These are phyloP conservation scores for Yamadazyma blattariae DNA, from an alignment of 1,139 yeast species.

Conservation along the genomic window DNA sequence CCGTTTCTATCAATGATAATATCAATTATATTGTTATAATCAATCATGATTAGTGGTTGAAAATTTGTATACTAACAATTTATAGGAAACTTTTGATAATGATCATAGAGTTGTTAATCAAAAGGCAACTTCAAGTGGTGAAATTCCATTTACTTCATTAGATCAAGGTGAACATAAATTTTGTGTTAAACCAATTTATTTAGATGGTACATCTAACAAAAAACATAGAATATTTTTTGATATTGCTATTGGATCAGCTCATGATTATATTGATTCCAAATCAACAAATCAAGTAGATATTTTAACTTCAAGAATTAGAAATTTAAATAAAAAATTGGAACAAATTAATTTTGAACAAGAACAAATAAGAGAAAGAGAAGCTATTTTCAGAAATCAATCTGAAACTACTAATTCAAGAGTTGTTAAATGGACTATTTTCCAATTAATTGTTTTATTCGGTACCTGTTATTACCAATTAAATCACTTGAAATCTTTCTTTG, in stretches of 20 bases:
- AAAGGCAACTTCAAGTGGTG: slow-evolving; percentile 38
- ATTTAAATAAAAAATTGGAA: slow-evolving; percentile 40
- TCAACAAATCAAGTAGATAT: slow-evolving; percentile 42
- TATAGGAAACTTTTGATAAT: slow-evolving; percentile 44
- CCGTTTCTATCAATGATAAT: neutral
- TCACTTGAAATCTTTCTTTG: slow-evolving; percentile 51
- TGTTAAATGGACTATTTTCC: slow-evolving; percentile 46
- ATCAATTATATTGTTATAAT: too few species aligned
- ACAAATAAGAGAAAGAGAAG: slow-evolving; percentile 46
- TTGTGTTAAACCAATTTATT: slow-evolving; percentile 44
- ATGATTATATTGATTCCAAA: slow-evolving; percentile 48
- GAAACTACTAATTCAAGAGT: slow-evolving; percentile 48
- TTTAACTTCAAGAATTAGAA: slow-evolving; percentile 37
- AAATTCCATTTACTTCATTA: slow-evolving; percentile 40
- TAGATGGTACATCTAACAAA: slow-evolving; percentile 30
- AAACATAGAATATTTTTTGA: slow-evolving; percentile 45
- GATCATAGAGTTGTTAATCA: slow-evolving; percentile 44
- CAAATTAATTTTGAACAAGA: slow-evolving; percentile 48
- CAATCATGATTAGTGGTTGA: too few species aligned
- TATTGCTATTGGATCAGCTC: slow-evolving; percentile 46
- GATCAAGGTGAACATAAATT: slow-evolving; percentile 50
- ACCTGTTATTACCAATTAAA: slow-evolving; percentile 49
- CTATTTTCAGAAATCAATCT: slow-evolving; percentile 45
- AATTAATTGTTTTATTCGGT: slow-evolving; percentile 44
- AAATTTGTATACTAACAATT: slow-evolving; percentile 4